phyloP scores from a whole-genome alignment of 768 basidiomycete species.

The Suillus clintonianus region DNA sequence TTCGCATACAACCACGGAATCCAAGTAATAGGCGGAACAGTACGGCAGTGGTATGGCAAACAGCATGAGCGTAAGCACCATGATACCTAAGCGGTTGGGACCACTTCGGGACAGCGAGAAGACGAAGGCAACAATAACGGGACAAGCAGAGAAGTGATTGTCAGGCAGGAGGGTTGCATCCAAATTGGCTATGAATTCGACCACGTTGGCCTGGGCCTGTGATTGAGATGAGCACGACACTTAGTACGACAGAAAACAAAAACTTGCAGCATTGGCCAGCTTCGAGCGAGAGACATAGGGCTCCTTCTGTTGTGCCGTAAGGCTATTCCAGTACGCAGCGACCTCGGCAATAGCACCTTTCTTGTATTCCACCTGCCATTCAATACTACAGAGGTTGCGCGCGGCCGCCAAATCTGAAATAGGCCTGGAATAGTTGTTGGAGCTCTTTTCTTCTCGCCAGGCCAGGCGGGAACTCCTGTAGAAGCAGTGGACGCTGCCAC shows the following conservation, averaged over 20 bases:
- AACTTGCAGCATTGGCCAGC: not conserved
- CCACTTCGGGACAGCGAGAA: not conserved
- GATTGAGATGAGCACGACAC: not conserved
- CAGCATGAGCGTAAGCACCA: not conserved
- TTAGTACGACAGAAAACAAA: not conserved
- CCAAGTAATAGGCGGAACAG: not conserved
- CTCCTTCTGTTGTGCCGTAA: not conserved
- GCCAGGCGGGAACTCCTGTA: not conserved
- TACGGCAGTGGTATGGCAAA: not conserved
- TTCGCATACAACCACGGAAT: not conserved
- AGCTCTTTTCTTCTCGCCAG: not conserved
- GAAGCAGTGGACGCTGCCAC: not conserved
- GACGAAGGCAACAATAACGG: not conserved
- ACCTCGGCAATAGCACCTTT: not conserved
- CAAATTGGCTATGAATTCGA: no score
- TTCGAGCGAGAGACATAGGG: not conserved
- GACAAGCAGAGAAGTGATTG: not conserved
- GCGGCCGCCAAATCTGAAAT: not conserved
- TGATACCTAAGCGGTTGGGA: not conserved
- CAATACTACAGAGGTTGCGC: not conserved
- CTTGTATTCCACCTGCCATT: not conserved
- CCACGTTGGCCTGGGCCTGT: not conserved
- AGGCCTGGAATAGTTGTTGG: not conserved
- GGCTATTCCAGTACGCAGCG: not conserved
- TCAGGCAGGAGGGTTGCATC: not conserved